Conservation (phyloP, 306 rosid species). For the Vicia villosa region DNA sequence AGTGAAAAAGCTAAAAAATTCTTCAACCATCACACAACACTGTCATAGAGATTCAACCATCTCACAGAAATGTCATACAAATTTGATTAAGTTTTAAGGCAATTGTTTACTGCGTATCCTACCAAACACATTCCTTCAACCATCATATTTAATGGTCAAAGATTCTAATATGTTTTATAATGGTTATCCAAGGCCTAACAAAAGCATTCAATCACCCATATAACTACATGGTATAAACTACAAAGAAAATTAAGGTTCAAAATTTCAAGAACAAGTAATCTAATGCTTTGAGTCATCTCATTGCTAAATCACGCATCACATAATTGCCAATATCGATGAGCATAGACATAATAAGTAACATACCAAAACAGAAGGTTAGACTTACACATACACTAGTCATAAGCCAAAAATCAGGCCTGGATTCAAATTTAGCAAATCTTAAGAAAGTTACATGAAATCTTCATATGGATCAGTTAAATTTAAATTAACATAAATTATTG, state of each 20-base stretch:
- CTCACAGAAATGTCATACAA: not conserved
- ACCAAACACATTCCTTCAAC: not conserved
- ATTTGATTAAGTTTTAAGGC: not conserved
- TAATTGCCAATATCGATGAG: not conserved
- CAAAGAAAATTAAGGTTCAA: not conserved
- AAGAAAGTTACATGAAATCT: not conserved
- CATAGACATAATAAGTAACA: not conserved
- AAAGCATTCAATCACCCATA: not conserved
- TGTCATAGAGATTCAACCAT: not conserved
- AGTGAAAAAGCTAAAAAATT: not conserved
- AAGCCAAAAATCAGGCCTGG: conserved; percentile 5
- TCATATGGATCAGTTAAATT: conserved; percentile 1
- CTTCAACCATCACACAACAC: not conserved
- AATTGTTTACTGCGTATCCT: not conserved
- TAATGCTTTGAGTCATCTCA: not conserved
- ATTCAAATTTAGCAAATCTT: conserved; percentile 1
- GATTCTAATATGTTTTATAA: not conserved
- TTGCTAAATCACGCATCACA: not conserved
- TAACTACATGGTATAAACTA: not conserved
- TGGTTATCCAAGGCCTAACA: not conserved
- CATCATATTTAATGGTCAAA: not conserved
- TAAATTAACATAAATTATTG: not conserved
- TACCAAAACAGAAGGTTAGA: not conserved
- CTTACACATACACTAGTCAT: not conserved
- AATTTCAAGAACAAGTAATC: not conserved